Percentiles rank a stretch among this genome's conserved stretches.
Conservation (phyloP, 306 rosid genomes). For the Vicia sativa region DNA sequence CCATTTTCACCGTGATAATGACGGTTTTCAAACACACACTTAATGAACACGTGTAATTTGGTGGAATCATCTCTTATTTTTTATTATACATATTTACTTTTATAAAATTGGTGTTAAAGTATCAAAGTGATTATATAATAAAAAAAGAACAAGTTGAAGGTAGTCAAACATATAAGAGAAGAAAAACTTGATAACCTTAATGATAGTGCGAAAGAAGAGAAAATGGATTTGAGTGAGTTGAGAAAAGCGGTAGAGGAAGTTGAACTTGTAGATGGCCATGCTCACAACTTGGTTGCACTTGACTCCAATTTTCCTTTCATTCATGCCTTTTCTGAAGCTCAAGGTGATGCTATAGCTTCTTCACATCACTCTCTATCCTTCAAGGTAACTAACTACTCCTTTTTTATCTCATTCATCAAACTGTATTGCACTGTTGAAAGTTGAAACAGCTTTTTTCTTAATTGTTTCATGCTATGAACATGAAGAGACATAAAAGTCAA, state of each 20-base stretch:
- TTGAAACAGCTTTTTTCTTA: not conserved
- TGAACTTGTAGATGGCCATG: conserved; percentile 83
- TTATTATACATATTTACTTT: too few relatives aligned
- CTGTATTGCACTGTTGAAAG: too few relatives aligned
- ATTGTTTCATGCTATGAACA: not conserved
- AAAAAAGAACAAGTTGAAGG: too few relatives aligned
- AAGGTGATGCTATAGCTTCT: conserved; percentile 60
- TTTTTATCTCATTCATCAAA: not conserved
- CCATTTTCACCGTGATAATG: too few relatives aligned
- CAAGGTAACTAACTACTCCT: not conserved
- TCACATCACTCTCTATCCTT: conserved; percentile 56
- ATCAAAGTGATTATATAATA: too few relatives aligned
- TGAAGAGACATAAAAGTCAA: conserved; percentile 2
- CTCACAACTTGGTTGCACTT: conserved; percentile 76
- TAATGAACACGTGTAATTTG: too few relatives aligned
- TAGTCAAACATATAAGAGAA: too few relatives aligned
- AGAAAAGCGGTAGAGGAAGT: conserved; percentile 60
- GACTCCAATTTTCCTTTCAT: conserved; percentile 67
- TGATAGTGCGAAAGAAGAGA: not conserved
- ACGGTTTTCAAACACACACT: too few relatives aligned
- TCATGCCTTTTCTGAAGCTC: conserved; percentile 69
- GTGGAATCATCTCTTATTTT: too few relatives aligned
- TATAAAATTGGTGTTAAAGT: too few relatives aligned
- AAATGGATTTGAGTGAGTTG: conserved; percentile 73
- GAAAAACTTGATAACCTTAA: not conserved